Base-by-base conservation (phyloP, 129 eudicot genomes). In the Tagetes patula region DNA sequence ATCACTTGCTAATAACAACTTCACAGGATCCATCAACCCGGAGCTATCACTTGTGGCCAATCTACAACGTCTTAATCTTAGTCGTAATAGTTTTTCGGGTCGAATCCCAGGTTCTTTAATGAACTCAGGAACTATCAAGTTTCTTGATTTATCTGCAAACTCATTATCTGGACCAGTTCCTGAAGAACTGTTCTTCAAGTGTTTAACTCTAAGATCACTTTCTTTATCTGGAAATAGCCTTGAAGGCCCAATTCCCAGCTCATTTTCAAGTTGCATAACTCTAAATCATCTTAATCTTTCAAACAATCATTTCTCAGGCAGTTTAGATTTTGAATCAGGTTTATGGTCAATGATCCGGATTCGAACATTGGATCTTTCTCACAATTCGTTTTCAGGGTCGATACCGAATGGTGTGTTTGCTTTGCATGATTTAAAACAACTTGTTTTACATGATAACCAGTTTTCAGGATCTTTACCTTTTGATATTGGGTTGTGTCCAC, bases 401-500 rank as follows among this genome's bases (percentile, higher is more conserved):
- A 40, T 95, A 13, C 99, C 94, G 0, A 52, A 31, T 45, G 99
- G 99, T 6, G 79, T 86, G 4, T 64, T 79, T 11, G 72, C 52
- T 13, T 32, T 90, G 37, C 99, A 95, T 78, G 80, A 90, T 77
- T 43, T 95, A 74, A 95, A 95, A 80, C 90, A 90, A 71, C 79
- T 90, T 6, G 27, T 67, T 55, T 72, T 95, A 50, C 70, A 82
- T 55, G 83, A 84, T 8, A 95, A 95, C 66, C 94, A 80, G 36
- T 95, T 95, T 67, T 77, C 88, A 1, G 97, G 96, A 60, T 32
- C 62, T 13, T 37, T 95, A 3, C 97, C 99, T 36, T 34, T 74
- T 34, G 99, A 90, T 79, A 80, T 95, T n/a, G 94, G 97, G 7
- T 75, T 88, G 2, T 95, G 99, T 46, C 88, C 90, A 45, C 99